These are phyloP conservation scores for Phytophthora podocarpi DNA, from an alignment of 352 stramenopile species.

Conservation along the genomic window DNA sequence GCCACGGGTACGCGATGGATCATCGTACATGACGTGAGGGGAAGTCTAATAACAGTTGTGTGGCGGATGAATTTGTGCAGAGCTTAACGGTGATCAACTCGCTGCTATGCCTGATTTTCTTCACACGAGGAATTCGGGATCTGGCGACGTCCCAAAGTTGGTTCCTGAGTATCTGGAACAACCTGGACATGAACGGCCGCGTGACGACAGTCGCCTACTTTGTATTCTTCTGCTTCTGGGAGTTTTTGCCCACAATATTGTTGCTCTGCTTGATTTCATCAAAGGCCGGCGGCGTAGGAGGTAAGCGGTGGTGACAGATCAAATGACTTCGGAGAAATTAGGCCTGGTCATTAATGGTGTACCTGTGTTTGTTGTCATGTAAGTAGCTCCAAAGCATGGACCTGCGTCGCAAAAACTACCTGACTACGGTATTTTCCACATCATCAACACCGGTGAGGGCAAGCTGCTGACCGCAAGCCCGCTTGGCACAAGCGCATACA, in stretches of 20 bases:
- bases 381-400: slow-evolving; percentile 67
- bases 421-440: slow-evolving; percentile 88
- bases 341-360: neutral
- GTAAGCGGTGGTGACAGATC: slow-evolving; percentile 30
- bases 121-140: slow-evolving; percentile 76
- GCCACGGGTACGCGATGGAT: slow-evolving; percentile 49
- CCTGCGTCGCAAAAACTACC: slow-evolving; percentile 66
- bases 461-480: slow-evolving; percentile 73
- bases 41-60: neutral
- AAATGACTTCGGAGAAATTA: neutral
- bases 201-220: slow-evolving; percentile 83
- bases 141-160: slow-evolving; percentile 85
- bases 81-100: slow-evolving; percentile 82
- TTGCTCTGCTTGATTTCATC: slow-evolving; percentile 83
- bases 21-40: neutral
- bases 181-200: slow-evolving; percentile 84
- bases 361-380: slow-evolving; percentile 2
- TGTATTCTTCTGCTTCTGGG: slow-evolving; percentile 89
- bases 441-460: slow-evolving; percentile 71
- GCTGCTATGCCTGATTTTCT: slow-evolving; percentile 83
- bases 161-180: slow-evolving; percentile 87
- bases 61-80: slow-evolving; percentile 34
- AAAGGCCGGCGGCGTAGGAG: slow-evolving; percentile 79
- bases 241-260: slow-evolving; percentile 83
- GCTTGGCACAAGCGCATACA: slow-evolving; percentile 59